Evolutionary conservation across 345 rosid genomes (phyloP).

Genomic region (Eutrema yunnanense): DNA sequence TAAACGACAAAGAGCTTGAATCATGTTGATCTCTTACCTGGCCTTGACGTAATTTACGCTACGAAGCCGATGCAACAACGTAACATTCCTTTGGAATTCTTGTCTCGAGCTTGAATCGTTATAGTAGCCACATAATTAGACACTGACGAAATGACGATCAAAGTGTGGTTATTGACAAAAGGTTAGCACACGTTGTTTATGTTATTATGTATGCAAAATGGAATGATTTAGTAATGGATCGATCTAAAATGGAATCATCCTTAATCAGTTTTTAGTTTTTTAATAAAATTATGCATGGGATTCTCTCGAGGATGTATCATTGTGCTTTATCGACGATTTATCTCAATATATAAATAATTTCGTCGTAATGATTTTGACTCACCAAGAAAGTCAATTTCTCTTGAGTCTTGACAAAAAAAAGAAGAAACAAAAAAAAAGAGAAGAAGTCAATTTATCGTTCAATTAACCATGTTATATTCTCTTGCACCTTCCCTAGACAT

Average conservation of each 20-base stretch:
- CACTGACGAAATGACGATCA: neutral
- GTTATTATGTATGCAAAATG: neutral
- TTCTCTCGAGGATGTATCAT: conserved; percentile 24
- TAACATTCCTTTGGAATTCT: no score
- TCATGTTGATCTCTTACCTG: no score
- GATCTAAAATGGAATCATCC: neutral
- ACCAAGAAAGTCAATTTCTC: conserved; percentile 6
- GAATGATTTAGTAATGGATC: neutral
- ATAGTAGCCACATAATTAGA: no score
- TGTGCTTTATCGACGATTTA: conserved; percentile 2
- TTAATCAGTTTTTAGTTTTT: neutral
- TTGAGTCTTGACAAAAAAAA: neutral
- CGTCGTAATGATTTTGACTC: conserved; percentile 24
- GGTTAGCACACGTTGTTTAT: neutral
- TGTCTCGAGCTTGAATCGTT: no score
- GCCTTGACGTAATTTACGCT: no score
- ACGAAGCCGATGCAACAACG: no score
- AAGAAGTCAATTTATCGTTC: conserved; percentile 2
- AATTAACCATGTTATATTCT: no score
- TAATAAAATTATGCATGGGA: conserved; percentile 22
- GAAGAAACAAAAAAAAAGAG: neutral
- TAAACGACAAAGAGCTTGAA: no score
- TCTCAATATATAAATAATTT: neutral
- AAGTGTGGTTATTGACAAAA: neutral
- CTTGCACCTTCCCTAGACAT: no score